phyloP scores from a whole-genome alignment of 2,329 filamentous ascomycete genomes.

The Elsinoe perseae region DNA sequence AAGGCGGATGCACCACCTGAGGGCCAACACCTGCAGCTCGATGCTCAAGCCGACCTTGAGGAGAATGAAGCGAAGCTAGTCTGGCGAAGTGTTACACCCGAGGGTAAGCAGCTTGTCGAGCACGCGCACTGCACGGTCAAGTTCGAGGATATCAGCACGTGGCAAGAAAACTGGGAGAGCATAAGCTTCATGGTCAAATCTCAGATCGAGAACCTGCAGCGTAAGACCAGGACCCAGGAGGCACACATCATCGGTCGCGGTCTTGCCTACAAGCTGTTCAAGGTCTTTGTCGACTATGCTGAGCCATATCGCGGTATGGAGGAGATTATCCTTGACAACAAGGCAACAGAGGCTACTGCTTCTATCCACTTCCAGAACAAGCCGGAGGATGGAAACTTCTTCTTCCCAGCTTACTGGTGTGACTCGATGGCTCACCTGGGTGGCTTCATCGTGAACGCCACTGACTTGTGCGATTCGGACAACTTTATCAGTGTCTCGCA shows the following conservation, averaged over 20 bases:
- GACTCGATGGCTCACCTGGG: slow-evolving; percentile 51
- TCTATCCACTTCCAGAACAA: slow-evolving; percentile 48
- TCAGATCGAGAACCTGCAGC: slow-evolving; percentile 57
- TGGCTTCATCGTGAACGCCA: slow-evolving; percentile 54
- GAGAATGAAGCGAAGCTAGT: slow-evolving; percentile 48
- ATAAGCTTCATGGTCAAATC: slow-evolving; percentile 52
- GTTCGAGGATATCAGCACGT: slow-evolving; percentile 53
- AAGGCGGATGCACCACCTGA: slow-evolving; percentile 41
- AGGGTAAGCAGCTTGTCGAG: slow-evolving; percentile 51
- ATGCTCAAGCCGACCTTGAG: slow-evolving; percentile 52
- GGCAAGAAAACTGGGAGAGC: slow-evolving; percentile 59
- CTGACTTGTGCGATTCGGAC: slow-evolving; percentile 51
- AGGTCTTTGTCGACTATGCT: slow-evolving; percentile 50
- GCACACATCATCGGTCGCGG: slow-evolving; percentile 67
- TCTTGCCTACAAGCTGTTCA: slow-evolving; percentile 69
- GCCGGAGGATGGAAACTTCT: slow-evolving; percentile 48
- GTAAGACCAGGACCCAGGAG: slow-evolving; percentile 56
- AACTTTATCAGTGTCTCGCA: slow-evolving; percentile 55
- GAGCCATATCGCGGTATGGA: slow-evolving; percentile 51
- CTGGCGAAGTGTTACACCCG: slow-evolving; percentile 51
- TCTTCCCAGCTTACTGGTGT: slow-evolving; percentile 53
- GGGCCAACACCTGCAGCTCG: slow-evolving; percentile 54
- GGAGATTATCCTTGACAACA: slow-evolving; percentile 51
- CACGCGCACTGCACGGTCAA: slow-evolving; percentile 56
- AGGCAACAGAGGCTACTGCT: slow-evolving; percentile 49